Conservation (phyloP, 345 rosid genomes). For the Isatis tinctoria region DNA sequence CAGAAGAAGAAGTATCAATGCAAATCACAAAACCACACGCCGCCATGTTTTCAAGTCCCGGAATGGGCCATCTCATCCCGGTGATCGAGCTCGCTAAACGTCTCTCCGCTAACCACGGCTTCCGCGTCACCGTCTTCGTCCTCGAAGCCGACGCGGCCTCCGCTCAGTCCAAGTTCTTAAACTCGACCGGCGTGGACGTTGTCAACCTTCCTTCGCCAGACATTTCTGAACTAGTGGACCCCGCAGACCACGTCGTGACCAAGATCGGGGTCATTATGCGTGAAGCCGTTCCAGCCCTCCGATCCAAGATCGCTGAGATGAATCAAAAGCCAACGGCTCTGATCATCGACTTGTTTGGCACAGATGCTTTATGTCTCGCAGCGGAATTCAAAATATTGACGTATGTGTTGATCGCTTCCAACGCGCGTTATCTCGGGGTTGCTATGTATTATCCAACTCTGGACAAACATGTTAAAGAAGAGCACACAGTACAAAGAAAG, state of each 20-base stretch:
- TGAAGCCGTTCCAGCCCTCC: slow-evolving; percentile 39
- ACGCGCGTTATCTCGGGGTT: slow-evolving; percentile 57
- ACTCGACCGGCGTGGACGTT: slow-evolving; percentile 26
- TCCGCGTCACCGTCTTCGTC: slow-evolving; percentile 43
- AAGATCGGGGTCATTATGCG: slow-evolving; percentile 37
- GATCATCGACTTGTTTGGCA: slow-evolving; percentile 52
- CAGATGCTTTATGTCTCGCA: slow-evolving; percentile 44
- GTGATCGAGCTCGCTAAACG: slow-evolving; percentile 55
- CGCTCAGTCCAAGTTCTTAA: slow-evolving; percentile 32
- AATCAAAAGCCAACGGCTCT: slow-evolving; percentile 40
- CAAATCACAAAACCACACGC: slow-evolving; percentile 36
- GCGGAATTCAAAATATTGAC: slow-evolving; percentile 44
- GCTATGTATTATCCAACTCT: slow-evolving; percentile 37
- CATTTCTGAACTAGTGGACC: slow-evolving; percentile 23
- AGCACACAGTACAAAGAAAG: slow-evolving; percentile 13
- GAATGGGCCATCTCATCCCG: slow-evolving; percentile 70
- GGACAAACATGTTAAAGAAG: slow-evolving; percentile 26
- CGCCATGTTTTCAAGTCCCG: slow-evolving; percentile 59
- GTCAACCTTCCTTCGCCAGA: slow-evolving; percentile 41
- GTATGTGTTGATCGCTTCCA: slow-evolving; percentile 43
- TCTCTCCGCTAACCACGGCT: slow-evolving; percentile 38
- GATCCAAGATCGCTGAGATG: slow-evolving; percentile 39
- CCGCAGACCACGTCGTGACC: slow-evolving; percentile 29
- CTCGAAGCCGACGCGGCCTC: slow-evolving; percentile 35
- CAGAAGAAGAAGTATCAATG: slow-evolving; percentile 29